Evolutionary conservation across 257 asterid species (phyloP).

Genomic region (Plantago ovata): DNA sequence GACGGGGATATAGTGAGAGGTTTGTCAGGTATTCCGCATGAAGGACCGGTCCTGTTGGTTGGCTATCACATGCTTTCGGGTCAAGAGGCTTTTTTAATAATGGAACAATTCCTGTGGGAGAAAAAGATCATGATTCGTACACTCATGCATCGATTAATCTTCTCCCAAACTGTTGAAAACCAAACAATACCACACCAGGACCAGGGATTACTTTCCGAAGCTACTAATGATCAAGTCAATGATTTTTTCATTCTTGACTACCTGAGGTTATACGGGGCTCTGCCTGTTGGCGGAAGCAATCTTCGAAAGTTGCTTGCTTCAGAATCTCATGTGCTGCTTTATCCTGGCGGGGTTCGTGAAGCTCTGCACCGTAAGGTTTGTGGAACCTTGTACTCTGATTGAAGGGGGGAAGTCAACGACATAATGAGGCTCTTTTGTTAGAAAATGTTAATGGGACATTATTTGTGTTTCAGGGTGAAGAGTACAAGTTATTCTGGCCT

Average conservation of each 20-base stretch:
- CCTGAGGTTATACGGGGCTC: constrained; percentile 59
- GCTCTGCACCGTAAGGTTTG: constrained; percentile 85
- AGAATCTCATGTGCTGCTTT: constrained; percentile 83
- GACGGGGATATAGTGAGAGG: constrained; percentile 85
- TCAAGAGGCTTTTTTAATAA: constrained; percentile 52
- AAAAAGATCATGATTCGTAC: constrained; percentile 74
- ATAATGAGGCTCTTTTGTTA: too few relatives aligned
- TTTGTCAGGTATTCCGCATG: constrained; percentile 73
- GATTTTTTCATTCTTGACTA: constrained; percentile 40
- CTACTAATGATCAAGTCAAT: constrained; percentile 26
- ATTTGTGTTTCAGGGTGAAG: constrained; percentile 64
- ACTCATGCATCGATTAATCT: constrained; percentile 73
- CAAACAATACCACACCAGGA: too few relatives aligned
- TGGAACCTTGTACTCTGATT: background rate
- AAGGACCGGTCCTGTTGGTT: constrained; percentile 85
- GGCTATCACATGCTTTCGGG: constrained; percentile 97
- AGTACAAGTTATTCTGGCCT: constrained; percentile 87
- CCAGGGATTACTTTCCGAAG: too few relatives aligned
- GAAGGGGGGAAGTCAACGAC: too few relatives aligned
- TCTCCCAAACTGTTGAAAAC: constrained; percentile 33
- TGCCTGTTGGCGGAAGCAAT: constrained; percentile 70
- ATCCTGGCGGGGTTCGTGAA: constrained; percentile 99
- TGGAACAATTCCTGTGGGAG: constrained; percentile 53
- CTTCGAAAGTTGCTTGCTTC: constrained; percentile 65
- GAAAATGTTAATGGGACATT: constrained; percentile 2